Conservation (phyloP, 2,329 filamentous ascomycete genomes). For the Nothomitra cinnamomea region DNA sequence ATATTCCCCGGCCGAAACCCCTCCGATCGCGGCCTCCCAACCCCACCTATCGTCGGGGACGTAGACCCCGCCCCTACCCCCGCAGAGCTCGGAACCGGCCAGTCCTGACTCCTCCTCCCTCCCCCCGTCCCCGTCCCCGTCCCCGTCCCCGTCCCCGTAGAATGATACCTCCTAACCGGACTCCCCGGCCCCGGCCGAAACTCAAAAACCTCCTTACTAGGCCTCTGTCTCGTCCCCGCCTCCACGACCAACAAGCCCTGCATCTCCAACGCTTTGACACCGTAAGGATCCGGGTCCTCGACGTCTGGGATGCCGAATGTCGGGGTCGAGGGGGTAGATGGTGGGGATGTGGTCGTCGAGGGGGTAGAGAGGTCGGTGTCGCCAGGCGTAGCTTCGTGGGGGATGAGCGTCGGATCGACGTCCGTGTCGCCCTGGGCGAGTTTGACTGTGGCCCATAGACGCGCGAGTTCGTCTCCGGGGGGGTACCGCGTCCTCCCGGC, state of each 20-base stretch:
- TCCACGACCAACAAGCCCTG: conserved; percentile 80
- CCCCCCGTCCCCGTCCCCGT: too few species aligned
- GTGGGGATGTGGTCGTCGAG: too few species aligned
- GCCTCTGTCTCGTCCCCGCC: conserved; percentile 60
- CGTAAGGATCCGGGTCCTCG: conserved; percentile 82
- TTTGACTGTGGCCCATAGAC: conserved; percentile 69
- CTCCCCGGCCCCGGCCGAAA: conserved; percentile 53
- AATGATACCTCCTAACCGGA: background rate
- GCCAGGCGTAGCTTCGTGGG: conserved; percentile 55
- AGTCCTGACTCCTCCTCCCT: conserved; percentile 1
- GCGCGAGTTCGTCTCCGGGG: conserved; percentile 33
- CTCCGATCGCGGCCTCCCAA: background rate
- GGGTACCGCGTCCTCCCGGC: conserved; percentile 39
- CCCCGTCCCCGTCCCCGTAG: too few species aligned
- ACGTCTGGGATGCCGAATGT: conserved; percentile 62
- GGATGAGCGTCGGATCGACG: conserved; percentile 51
- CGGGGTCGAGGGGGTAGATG: conserved; percentile 24
- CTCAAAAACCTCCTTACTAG: conserved; percentile 65
- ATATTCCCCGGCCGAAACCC: background rate
- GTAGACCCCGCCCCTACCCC: background rate
- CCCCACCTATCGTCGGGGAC: background rate
- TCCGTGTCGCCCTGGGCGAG: conserved; percentile 70
- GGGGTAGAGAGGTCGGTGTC: conserved; percentile 41
- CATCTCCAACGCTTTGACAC: conserved; percentile 77
- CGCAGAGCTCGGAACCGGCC: background rate